Conservation (phyloP, 2,329 filamentous ascomycete species). For the Calonectria pteridis region DNA sequence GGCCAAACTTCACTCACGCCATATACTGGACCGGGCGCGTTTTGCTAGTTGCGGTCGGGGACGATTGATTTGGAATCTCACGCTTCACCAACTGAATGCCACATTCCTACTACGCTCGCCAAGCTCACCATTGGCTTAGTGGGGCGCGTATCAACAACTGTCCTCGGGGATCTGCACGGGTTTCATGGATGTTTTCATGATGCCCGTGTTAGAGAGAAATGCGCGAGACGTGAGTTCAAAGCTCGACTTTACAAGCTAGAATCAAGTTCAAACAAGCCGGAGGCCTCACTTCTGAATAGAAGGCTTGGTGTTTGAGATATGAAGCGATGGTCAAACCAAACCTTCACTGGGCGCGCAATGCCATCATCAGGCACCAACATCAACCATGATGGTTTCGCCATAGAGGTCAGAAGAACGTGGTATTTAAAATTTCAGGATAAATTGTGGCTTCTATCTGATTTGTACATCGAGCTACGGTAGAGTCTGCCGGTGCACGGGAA, state of each 20-base stretch:
- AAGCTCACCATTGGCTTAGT: background rate
- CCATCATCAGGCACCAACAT: background rate
- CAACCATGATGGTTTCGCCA: background rate
- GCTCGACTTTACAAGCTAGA: rapidly evolving
- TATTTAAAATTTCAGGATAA: background rate
- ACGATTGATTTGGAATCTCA: background rate
- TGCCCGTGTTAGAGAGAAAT: background rate
- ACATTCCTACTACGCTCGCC: no score
- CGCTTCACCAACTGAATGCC: background rate
- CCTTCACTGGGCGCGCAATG: background rate
- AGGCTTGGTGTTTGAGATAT: background rate
- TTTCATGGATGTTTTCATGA: background rate
- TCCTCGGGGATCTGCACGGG: background rate
- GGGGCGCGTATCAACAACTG: background rate
- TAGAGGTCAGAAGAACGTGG: background rate
- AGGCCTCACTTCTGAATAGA: background rate
- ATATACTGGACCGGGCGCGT: background rate
- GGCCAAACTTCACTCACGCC: background rate
- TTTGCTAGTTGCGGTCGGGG: background rate
- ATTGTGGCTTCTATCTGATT: background rate
- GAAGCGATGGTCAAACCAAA: background rate
- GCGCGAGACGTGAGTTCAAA: no score
- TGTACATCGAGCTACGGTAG: background rate
- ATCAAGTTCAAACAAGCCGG: background rate
- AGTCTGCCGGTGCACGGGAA: background rate